A percentile compares a stretch with the other conserved stretches of the same genome.
These are phyloP conservation scores for Boletellus emodensis DNA, from an alignment of 768 basidiomycete species.

Conservation along the genomic window DNA sequence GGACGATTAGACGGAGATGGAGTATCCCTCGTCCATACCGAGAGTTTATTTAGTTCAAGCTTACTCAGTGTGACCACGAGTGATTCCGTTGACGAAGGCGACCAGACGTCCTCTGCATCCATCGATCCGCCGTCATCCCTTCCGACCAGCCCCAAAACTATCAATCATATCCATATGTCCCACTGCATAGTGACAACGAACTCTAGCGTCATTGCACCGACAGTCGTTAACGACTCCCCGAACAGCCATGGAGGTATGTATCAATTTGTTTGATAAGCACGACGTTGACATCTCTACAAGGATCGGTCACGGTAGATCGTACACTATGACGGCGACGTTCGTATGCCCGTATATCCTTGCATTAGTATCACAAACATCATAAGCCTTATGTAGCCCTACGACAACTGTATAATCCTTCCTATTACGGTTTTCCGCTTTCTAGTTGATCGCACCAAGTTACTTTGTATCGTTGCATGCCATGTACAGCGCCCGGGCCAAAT, in stretches of 20 bases:
- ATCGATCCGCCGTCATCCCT: not conserved
- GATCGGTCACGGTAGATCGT: too few species aligned
- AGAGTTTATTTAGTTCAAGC: not conserved
- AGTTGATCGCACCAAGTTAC: too few species aligned
- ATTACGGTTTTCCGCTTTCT: too few species aligned
- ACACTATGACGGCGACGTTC: too few species aligned
- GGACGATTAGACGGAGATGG: not conserved
- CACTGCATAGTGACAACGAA: slow-evolving; percentile 6
- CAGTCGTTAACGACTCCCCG: not conserved
- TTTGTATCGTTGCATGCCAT: too few species aligned
- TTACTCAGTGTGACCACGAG: too few species aligned
- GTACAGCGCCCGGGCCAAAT: too few species aligned
- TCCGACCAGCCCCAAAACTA: not conserved
- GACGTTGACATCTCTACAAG: too few species aligned
- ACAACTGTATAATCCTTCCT: too few species aligned
- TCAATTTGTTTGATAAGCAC: not conserved
- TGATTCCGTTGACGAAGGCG: not conserved
- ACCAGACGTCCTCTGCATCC: not conserved
- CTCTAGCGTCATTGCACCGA: not conserved
- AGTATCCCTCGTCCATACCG: not conserved
- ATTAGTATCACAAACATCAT: too few species aligned
- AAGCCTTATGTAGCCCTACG: too few species aligned
- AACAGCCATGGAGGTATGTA: not conserved
- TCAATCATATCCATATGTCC: not conserved
- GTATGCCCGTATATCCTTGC: too few species aligned